Evolutionary conservation across 495 filamentous ascomycete genomes (phyloP), one percentile per base, ranked within the genome.

Genomic region (Glonium stellatum): DNA sequence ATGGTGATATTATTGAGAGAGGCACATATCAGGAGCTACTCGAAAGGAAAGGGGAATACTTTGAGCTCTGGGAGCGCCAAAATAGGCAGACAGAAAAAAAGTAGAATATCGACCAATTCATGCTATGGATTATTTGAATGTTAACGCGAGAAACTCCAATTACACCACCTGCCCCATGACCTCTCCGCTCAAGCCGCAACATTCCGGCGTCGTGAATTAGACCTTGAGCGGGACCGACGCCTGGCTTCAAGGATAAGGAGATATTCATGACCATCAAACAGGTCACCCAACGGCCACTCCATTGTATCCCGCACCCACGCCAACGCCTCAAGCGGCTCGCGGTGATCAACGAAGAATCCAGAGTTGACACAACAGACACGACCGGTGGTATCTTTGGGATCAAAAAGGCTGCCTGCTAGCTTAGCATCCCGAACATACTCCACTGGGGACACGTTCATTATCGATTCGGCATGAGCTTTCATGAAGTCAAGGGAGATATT

Each of bases 181-280:
- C n/a, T n/a, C n/a, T n/a, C n/a, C n/a, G 55, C 44, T 49, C 18
- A 58, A 58, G 55, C 47, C 36, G 55, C 48, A 35, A 5, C 55
- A 58, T 35, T 58, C 55, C 39, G 55, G 53, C 53, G 53, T 19
- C 19, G 8, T 60, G 54, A 62, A 50, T 34, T n/a, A 58, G 60
- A 62, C n/a, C 60, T 57, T 2, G 46, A 62, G 27, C 60, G 56
- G 46, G 0, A 0, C 62, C 68, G 67, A 44, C 59, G 66, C 48
- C 63, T 67, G 10, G n/a, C 60, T 64, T 64, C 37, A 44, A 70
- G 52, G 34, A 70, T 21, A 44, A 70, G 49, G 54, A 71, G 34
- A 54, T 73, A 73, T 46, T 73, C 71, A 66, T 70, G 56, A 11
- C 73, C 73, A 55, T 74, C 72, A 55, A 66, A 56, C 41, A 76